Evolutionary conservation across 345 rosid species (phyloP).

Genomic region (Aethionema arabicum): DNA sequence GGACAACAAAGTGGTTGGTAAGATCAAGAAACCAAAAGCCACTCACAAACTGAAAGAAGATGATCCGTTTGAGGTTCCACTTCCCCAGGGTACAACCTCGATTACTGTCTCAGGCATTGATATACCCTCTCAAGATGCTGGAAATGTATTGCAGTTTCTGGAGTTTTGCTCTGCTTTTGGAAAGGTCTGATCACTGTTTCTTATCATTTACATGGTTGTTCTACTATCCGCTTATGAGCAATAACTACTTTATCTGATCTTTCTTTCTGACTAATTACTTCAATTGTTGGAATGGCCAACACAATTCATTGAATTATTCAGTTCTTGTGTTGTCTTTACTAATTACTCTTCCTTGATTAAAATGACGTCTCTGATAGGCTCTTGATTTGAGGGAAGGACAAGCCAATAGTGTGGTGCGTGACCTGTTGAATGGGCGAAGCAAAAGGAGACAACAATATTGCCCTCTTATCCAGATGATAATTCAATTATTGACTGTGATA

Average conservation of each 20-base stretch:
- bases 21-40: slow-evolving; percentile 14
- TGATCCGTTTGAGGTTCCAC: slow-evolving; percentile 34
- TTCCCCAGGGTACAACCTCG: slow-evolving; percentile 56
- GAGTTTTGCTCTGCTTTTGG: slow-evolving; percentile 82
- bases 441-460: slow-evolving; percentile 52
- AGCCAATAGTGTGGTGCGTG: slow-evolving; percentile 59
- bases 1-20: slow-evolving; percentile 16
- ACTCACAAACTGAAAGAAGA: slow-evolving; percentile 28
- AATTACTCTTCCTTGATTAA: background rate
- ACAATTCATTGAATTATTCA: background rate
- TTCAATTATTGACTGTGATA: slow-evolving; percentile 52
- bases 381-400: slow-evolving; percentile 69
- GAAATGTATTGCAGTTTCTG: slow-evolving; percentile 66
- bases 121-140: slow-evolving; percentile 53
- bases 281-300: background rate
- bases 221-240: background rate
- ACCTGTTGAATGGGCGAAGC: slow-evolving; percentile 47
- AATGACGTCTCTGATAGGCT: slow-evolving; percentile 45
- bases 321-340: background rate
- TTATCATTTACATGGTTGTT: background rate
- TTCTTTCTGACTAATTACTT: background rate
- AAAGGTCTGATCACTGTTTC: slow-evolving; percentile 41
- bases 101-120: slow-evolving; percentile 54
- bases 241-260: background rate
- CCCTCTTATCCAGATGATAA: slow-evolving; percentile 50